Evolutionary conservation across 169 alveolate species (phyloP).

Genomic region (Pseudocohnilembus persalinus): DNA sequence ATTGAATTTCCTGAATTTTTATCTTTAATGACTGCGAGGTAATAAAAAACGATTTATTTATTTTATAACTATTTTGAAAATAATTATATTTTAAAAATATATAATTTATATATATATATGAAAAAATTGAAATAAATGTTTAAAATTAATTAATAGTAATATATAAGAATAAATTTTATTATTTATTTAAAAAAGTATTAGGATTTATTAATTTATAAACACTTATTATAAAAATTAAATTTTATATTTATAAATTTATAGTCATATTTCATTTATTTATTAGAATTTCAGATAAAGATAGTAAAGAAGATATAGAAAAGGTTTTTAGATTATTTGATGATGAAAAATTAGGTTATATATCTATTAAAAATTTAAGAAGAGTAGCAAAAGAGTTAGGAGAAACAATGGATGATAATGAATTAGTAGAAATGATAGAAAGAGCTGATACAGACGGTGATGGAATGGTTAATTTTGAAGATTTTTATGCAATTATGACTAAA

Average conservation of each 20-base stretch:
- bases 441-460: slow-evolving; percentile 99
- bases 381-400: slow-evolving; percentile 99
- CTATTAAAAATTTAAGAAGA: slow-evolving; percentile 94
- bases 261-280: no score
- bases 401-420: slow-evolving; percentile 96
- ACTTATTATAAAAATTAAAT: no score
- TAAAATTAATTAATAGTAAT: not conserved
- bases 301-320: slow-evolving; percentile 97
- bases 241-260: no score
- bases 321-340: slow-evolving; percentile 97
- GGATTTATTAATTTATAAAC: no score
- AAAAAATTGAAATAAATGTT: slow-evolving; percentile 1
- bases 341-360: slow-evolving; percentile 95
- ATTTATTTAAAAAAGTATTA: no score
- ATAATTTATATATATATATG: slow-evolving; percentile 71
- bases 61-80: no score
- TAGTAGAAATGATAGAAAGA: slow-evolving; percentile 98
- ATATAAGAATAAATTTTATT: no score
- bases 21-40: slow-evolving; percentile 94
- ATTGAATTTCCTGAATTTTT: slow-evolving; percentile 97
- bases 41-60: no score
- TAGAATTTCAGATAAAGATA: slow-evolving; percentile 90
- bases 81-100: no score
- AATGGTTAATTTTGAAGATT: slow-evolving; percentile 97
- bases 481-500: slow-evolving; percentile 98